Evolutionary conservation across 2,329 filamentous ascomycete species (phyloP).

Genomic region (Trichoderma koningiopsis): DNA sequence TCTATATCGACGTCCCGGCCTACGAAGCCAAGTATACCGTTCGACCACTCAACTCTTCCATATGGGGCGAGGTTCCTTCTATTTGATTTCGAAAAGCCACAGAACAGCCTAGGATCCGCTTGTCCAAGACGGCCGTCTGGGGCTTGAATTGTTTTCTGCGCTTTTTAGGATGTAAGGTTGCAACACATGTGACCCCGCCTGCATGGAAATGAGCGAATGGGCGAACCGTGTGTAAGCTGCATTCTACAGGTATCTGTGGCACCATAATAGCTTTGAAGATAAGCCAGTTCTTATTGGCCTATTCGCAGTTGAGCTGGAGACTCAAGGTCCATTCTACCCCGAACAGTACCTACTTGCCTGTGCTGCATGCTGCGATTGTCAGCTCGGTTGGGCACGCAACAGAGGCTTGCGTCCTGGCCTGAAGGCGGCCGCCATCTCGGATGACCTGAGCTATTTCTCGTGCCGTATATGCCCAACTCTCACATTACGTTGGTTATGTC

Average conservation of each 20-base stretch:
- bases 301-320: constrained; percentile 4
- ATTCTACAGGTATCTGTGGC: constrained; percentile 15
- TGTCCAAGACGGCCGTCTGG: neutral
- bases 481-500: neutral
- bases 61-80: too few relatives aligned
- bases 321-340: constrained; percentile 14
- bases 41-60: neutral
- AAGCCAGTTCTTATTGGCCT: constrained; percentile 12
- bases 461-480: neutral
- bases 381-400: constrained; percentile 17
- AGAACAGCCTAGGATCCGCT: neutral
- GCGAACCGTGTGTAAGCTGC: constrained; percentile 17
- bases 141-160: neutral
- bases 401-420: constrained; percentile 1
- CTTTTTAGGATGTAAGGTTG: neutral
- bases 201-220: constrained; percentile 16
- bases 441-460: neutral
- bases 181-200: constrained; percentile 20
- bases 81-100: neutral
- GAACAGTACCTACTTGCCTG: neutral
- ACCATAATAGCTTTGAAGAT: constrained; percentile 19
- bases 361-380: neutral
- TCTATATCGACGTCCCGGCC: neutral
- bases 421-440: constrained; percentile 10
- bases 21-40: neutral